A percentile compares a stretch with the other conserved stretches of the same genome.
phyloP scores from a whole-genome alignment of 163 green algal genomes.

The Dunaliella salina region DNA sequence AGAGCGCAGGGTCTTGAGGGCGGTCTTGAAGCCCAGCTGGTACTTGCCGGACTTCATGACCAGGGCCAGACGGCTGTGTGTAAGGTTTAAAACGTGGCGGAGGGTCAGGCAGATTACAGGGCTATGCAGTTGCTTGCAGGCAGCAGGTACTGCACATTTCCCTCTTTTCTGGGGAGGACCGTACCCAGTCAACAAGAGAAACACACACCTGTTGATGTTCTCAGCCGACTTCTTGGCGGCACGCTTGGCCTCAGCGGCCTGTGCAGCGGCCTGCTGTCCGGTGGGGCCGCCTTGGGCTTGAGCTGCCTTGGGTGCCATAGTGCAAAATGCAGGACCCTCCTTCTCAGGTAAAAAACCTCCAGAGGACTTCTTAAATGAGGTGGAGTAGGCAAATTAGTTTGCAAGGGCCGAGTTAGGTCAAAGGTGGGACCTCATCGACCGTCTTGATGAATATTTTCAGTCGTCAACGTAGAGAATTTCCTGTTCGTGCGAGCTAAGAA shows the following conservation, averaged over 20 bases:
- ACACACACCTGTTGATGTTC: conserved; percentile 76
- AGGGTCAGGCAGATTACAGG: too few relatives aligned
- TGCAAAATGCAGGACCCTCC: not conserved
- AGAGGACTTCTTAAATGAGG: not conserved
- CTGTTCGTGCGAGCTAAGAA: too few relatives aligned
- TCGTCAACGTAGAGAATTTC: too few relatives aligned
- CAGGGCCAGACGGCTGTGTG: conserved; percentile 73
- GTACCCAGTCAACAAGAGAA: not conserved
- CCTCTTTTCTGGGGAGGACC: too few relatives aligned
- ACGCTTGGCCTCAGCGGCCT: conserved; percentile 12
- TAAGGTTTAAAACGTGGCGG: not conserved
- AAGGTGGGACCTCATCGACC: not conserved
- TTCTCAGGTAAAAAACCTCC: not conserved
- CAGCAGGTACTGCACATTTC: not conserved
- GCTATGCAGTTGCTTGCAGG: too few relatives aligned
- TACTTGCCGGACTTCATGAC: conserved; percentile 99
- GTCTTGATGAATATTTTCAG: too few relatives aligned
- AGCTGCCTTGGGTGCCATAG: not conserved
- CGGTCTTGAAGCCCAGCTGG: conserved; percentile 98
- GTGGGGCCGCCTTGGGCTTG: not conserved
- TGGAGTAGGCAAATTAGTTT: not conserved
- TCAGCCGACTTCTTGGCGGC: conserved; percentile 83
- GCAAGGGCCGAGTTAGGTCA: not conserved
- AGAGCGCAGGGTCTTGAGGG: conserved; percentile 90
- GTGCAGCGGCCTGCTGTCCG: not conserved